Percentiles rank a stretch among this genome's conserved stretches.
Conservation (phyloP, 192 early-diverging fungal species). For the Obelidium mucronatum region DNA sequence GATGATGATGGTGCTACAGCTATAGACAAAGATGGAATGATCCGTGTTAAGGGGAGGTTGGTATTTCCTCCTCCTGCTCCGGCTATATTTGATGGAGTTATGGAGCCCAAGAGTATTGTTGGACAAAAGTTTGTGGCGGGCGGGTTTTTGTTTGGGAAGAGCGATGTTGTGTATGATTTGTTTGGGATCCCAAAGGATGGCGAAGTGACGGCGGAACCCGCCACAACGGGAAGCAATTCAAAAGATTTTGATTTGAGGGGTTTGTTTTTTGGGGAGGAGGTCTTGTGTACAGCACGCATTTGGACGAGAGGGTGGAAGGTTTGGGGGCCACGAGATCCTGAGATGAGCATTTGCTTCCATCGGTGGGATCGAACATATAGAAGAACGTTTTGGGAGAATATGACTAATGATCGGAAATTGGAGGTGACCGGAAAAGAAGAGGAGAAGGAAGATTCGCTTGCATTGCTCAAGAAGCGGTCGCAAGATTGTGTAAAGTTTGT, state of each 20-base stretch:
- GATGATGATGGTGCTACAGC: neutral
- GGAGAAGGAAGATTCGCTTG: neutral
- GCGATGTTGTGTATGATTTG: constrained; percentile 7
- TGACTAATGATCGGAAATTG: neutral
- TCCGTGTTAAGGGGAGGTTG: constrained; percentile 7
- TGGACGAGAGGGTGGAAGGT: constrained; percentile 34
- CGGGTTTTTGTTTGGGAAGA: constrained; percentile 32
- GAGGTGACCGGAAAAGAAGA: neutral
- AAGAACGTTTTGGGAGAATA: constrained; percentile 36
- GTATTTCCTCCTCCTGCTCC: constrained; percentile 4
- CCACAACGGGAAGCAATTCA: neutral
- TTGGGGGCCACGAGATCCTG: constrained; percentile 31
- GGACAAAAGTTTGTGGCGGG: constrained; percentile 28
- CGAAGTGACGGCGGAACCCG: neutral
- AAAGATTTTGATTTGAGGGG: constrained; percentile 15
- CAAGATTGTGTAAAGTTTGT: neutral
- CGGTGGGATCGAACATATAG: constrained; percentile 34
- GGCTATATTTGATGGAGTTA: neutral
- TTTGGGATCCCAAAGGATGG: neutral
- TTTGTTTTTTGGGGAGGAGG: constrained; percentile 45
- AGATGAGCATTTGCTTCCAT: constrained; percentile 21
- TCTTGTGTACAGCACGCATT: constrained; percentile 9
- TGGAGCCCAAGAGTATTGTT: constrained; percentile 1
- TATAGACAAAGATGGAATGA: constrained; percentile 35
- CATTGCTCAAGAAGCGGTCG: neutral